phyloP scores from a whole-genome alignment of 768 basidiomycete species.

The Lentinula guzmanii region DNA sequence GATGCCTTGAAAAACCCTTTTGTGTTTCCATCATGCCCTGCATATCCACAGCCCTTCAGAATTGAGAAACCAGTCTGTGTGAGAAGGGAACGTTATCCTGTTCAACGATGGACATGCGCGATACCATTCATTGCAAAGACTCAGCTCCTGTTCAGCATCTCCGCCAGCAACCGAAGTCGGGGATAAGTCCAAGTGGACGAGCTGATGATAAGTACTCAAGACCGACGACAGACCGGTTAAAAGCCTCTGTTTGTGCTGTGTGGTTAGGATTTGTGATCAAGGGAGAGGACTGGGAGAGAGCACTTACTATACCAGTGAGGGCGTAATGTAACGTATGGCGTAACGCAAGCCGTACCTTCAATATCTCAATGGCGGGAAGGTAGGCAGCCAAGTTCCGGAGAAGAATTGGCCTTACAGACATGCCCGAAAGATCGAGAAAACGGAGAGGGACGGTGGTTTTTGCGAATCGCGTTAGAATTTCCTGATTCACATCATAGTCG shows the following conservation, averaged over 20 bases:
- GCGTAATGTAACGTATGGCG: constrained; percentile 62
- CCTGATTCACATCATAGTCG: constrained; percentile 47
- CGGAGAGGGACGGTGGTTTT: constrained; percentile 41
- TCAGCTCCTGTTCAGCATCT: constrained; percentile 41
- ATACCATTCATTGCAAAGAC: constrained; percentile 49
- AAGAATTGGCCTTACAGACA: constrained; percentile 51
- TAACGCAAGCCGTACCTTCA: constrained; percentile 53
- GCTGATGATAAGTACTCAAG: constrained; percentile 40
- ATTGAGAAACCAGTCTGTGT: constrained; percentile 42
- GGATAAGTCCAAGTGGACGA: constrained; percentile 54
- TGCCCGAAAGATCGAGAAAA: constrained; percentile 52
- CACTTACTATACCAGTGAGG: constrained; percentile 60
- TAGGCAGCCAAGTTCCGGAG: constrained; percentile 50
- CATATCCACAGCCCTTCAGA: constrained; percentile 28
- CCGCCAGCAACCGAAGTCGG: constrained; percentile 34
- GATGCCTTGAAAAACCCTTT: no score
- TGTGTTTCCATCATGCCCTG: no score
- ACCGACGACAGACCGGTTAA: constrained; percentile 56
- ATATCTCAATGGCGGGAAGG: constrained; percentile 41
- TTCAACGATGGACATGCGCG: constrained; percentile 48
- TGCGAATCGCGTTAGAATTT: constrained; percentile 46
- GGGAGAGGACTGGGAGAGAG: neutral
- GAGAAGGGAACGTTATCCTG: constrained; percentile 50
- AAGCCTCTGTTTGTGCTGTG: constrained; percentile 36
- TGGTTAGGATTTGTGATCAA: no score